Evolutionary conservation across 495 filamentous ascomycete species (phyloP), one percentile per base, ranked within the genome.

Genomic region (Penicillium mononematosum): DNA sequence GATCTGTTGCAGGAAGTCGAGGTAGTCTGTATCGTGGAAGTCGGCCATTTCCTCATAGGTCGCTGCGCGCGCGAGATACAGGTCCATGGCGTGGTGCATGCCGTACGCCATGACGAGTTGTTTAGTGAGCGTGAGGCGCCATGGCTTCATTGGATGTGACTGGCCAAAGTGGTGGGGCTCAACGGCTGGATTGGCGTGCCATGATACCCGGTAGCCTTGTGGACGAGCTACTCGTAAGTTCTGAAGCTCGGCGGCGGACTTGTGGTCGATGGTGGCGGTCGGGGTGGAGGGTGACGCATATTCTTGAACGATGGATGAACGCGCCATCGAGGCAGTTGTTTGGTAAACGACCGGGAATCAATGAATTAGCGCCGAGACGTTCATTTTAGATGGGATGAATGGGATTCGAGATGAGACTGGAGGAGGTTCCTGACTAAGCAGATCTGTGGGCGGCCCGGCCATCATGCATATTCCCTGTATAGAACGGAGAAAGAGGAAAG

Each of bases 81-180:
- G 85, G 70, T 97, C 93, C 94, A 98, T 97, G 51, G 91, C 91
- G 58, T 90, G 85, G 66, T 96, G 89, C 83, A 98, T 90, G 56
- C 94, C 95, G 72, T 98, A 98, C 3, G 89, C 84, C 62, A 94
- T 84, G 45, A 98, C 89, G 38, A 98, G 82, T 67, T 93, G 87
- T 69, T 98, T 98, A 56, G 94, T 94, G 42, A 98, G 83, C 11
- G 91, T 96, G 56, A 98, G 80, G 16, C 94, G 89, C 93, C 93
- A 98, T 56, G 94, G 94, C 66, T 98, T 98, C 94, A 98, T 98
- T 16, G 94, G 94, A 75, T 98, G 94, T 17, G 87, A 87, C 67
- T 87, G 86, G 57, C 94, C 94, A 66, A 98, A 98, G 70, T 98
- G 94, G 70, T 96, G 92, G 67, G 87, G 85, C 75, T 98, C 94